Percentiles rank a stretch among this genome's conserved stretches.
phyloP scores from a whole-genome alignment of 2,329 filamentous ascomycete species.

The Cytospora mali region DNA sequence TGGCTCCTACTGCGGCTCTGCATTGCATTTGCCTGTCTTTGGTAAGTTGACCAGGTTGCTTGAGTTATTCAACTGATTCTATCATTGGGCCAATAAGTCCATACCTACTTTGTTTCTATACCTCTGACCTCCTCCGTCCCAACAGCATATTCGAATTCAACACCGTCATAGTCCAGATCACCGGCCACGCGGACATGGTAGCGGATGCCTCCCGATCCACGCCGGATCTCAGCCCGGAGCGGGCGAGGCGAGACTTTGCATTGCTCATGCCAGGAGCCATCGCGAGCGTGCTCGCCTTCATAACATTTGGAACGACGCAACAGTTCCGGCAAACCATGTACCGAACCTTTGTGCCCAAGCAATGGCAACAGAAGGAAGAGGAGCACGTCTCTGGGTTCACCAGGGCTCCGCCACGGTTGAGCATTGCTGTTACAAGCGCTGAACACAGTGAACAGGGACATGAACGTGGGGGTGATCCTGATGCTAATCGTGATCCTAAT shows the following conservation, averaged over 20 bases:
- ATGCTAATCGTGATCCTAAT: no score
- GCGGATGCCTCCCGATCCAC: slow-evolving; percentile 37
- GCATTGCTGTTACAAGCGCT: neutral
- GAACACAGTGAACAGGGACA: neutral
- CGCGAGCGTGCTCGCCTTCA: slow-evolving; percentile 32
- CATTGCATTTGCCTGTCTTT: slow-evolving; percentile 24
- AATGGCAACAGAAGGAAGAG: neutral
- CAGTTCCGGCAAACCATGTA: slow-evolving; percentile 32
- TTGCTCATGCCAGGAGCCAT: slow-evolving; percentile 32
- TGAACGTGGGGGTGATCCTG: neutral
- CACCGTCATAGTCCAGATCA: slow-evolving; percentile 16
- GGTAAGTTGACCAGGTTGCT: slow-evolving; percentile 17
- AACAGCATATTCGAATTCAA: slow-evolving; percentile 26
- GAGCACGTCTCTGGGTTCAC: neutral
- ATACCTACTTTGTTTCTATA: neutral
- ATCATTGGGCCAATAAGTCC: neutral
- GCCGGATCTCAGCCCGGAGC: slow-evolving; percentile 20
- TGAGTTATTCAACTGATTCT: no score
- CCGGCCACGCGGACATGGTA: slow-evolving; percentile 34
- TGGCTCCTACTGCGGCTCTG: slow-evolving; percentile 26
- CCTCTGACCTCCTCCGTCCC: neutral
- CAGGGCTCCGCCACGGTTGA: neutral
- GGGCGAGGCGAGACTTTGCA: slow-evolving; percentile 10
- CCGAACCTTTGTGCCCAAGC: slow-evolving; percentile 28
- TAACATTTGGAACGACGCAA: slow-evolving; percentile 35